A percentile compares a stretch with the other conserved stretches of the same genome.
phyloP scores from a whole-genome alignment of 2,329 filamentous ascomycete genomes.

The Calonectria fujianensis region DNA sequence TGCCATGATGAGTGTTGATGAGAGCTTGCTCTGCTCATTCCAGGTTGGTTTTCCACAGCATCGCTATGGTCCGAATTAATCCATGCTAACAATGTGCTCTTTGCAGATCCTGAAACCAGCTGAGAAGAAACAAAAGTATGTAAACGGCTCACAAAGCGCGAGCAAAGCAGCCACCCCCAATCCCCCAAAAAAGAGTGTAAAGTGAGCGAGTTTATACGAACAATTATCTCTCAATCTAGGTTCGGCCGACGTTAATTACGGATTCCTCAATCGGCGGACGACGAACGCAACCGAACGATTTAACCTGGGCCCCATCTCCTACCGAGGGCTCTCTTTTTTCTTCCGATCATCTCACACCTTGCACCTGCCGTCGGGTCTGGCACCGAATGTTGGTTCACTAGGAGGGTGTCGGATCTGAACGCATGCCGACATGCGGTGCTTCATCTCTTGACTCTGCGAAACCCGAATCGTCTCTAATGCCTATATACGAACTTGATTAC shows the following conservation, averaged over 20 bases:
- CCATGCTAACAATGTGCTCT: constrained; percentile 37
- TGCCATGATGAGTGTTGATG: constrained; percentile 99
- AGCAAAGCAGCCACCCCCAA: constrained; percentile 54
- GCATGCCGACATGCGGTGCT: constrained; percentile 52
- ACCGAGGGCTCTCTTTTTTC: constrained; percentile 50
- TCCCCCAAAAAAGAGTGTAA: constrained; percentile 50
- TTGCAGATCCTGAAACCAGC: constrained; percentile 96
- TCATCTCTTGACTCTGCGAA: constrained; percentile 53
- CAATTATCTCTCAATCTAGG: constrained; percentile 83
- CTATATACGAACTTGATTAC: constrained; percentile 63
- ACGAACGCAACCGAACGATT: constrained; percentile 52
- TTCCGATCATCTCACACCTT: constrained; percentile 56
- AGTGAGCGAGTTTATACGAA: constrained; percentile 73
- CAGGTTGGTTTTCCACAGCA: constrained; percentile 76
- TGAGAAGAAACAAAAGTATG: constrained; percentile 99
- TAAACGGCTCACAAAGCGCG: constrained; percentile 80
- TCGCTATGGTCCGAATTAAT: too few relatives aligned
- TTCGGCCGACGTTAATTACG: constrained; percentile 90
- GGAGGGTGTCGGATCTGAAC: constrained; percentile 55
- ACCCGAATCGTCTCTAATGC: constrained; percentile 61
- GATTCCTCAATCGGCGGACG: constrained; percentile 53
- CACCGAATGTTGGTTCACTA: constrained; percentile 56
- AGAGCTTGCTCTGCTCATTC: constrained; percentile 98
- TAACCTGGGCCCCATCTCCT: constrained; percentile 50
- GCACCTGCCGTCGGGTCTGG: constrained; percentile 54